Conservation (phyloP, 2,329 filamentous ascomycete genomes). For the Dactylellina cionopaga region DNA sequence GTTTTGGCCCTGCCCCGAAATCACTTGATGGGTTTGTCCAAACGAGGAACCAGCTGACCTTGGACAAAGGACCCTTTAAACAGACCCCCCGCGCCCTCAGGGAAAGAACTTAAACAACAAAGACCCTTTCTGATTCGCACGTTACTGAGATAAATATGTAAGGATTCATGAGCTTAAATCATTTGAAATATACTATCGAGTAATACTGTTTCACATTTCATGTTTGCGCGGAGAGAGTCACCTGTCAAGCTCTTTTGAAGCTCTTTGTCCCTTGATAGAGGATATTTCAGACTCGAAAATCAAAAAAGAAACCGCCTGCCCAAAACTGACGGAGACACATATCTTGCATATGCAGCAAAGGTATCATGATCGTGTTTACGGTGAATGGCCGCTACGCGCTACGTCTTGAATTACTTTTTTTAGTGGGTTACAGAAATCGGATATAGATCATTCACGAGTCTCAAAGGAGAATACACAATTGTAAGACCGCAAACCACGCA, state of each 20-base stretch:
- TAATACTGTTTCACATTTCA: conserved; percentile 40
- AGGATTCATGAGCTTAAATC: conserved; percentile 10
- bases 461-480: too few relatives aligned
- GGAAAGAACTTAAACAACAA: too few relatives aligned
- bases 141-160: background rate
- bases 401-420: too few relatives aligned
- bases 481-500: too few relatives aligned
- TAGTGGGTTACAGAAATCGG: too few relatives aligned
- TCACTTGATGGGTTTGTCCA: conserved; percentile 49
- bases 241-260: conserved; percentile 16
- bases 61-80: background rate
- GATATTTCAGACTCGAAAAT: too few relatives aligned
- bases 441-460: too few relatives aligned
- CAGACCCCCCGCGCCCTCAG: conserved; percentile 31
- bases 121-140: background rate
- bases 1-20: conserved; percentile 44
- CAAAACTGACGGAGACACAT: background rate
- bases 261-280: too few relatives aligned
- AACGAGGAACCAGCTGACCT: conserved; percentile 51
- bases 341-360: conserved; percentile 41
- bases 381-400: conserved; percentile 36
- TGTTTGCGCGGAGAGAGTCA: conserved; percentile 18
- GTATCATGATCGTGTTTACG: conserved; percentile 46
- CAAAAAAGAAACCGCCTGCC: conserved; percentile 23
- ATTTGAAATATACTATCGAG: conserved; percentile 19